Base-by-base conservation (phyloP, 257 asterid species). In the Ballota nigra region DNA sequence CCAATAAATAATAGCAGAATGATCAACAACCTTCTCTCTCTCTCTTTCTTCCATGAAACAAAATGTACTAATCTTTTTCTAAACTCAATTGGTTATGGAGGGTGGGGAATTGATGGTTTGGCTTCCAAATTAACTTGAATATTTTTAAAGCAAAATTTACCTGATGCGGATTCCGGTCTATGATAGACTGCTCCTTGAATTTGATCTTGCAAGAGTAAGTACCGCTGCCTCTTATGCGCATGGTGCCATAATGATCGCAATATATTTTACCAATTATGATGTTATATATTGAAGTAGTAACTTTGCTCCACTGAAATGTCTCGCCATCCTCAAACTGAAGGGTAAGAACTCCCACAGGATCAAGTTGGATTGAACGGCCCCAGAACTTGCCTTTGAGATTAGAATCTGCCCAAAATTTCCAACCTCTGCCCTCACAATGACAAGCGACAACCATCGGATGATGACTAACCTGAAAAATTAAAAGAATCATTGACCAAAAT, bases 281-380 rank as follows among this genome's bases (percentile, higher is more conserved):
- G 73, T 95, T 95, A 83, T 95, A 95, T 74, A 95, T 92, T 26
- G 99, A 89, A 66, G 99, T 95, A 33, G 99, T 95, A 78, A 95
- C 98, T 86, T 95, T 95, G 88, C 98, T 92, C 99, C 99, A 95
- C 75, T 92, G 89, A 82, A 95, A 91, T 62, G 96, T 88, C 79
- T 95, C 98, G 0, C 98, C 99, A 65, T 87, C 98, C 79, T 92
- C 99, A 76, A 95, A 95, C 83, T 89, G 94, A 78, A 95, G 86
- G 73, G 91, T 92, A 38, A 95, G 93, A 75, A 82, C 56, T 36
- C 99, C 99, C 63, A 95, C 91, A 49, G 98, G 99, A 79, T 95
- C 99, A 60, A 95, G 98, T 79, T 95, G 99, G 81, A 95, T 95
- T 13, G 99, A 95, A 61, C 98, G 95, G 2, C 98, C 99, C 99